These are phyloP conservation scores for Gillenia trifoliata DNA, from an alignment of 306 rosid species.

Conservation along the genomic window DNA sequence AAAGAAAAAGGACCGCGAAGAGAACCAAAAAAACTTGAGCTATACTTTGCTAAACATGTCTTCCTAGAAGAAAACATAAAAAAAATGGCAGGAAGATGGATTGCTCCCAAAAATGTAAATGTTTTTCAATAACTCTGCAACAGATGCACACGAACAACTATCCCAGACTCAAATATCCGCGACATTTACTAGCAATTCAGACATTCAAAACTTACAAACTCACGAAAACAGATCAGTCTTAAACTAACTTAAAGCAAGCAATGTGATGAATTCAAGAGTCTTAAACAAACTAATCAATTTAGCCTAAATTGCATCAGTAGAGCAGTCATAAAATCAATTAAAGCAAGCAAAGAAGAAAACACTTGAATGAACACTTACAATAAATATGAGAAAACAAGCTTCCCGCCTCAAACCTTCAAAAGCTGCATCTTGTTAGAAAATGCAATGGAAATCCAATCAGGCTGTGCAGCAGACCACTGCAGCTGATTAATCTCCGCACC, in stretches of 20 bases:
- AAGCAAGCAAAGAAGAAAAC: not conserved
- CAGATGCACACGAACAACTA: not conserved
- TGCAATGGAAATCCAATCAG: constrained; percentile 91
- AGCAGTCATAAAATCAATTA: not conserved
- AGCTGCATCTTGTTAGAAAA: constrained; percentile 88
- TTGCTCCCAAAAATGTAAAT: not conserved
- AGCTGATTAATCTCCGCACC: constrained; percentile 75
- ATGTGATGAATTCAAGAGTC: not conserved
- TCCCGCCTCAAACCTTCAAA: constrained; percentile 63
- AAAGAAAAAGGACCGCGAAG: not conserved
- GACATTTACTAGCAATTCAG: not conserved
- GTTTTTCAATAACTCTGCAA: not conserved
- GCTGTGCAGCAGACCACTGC: constrained; percentile 82
- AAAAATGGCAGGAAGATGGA: not conserved
- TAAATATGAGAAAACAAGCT: not conserved
- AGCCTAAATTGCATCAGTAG: not conserved
- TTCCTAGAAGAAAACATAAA: not conserved
- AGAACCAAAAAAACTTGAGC: not conserved
- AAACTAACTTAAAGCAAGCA: not conserved
- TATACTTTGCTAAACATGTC: not conserved
- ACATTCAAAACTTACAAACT: not conserved
- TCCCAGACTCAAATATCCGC: too few relatives aligned
- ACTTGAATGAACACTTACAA: not conserved
- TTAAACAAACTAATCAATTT: not conserved
- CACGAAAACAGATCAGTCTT: not conserved